A percentile compares a stretch with the other conserved stretches of the same genome.
These are phyloP conservation scores for Colletotrichum sp. DNA, from an alignment of 2,329 filamentous ascomycete genomes.

Conservation along the genomic window DNA sequence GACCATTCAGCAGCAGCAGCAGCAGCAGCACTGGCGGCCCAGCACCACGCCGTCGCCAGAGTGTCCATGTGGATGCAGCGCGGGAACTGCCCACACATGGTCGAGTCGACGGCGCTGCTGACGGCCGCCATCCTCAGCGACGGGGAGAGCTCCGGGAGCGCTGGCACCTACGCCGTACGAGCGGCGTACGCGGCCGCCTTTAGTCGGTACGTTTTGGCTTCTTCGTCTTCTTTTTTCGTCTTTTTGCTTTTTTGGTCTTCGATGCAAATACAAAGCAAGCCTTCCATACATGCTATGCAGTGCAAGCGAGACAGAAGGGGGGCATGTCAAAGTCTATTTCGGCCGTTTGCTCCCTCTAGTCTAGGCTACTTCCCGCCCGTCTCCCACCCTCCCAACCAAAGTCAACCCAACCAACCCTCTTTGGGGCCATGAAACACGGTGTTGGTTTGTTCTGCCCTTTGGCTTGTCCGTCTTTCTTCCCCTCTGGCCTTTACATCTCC, in stretches of 20 bases:
- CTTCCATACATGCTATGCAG: neutral
- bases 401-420: neutral
- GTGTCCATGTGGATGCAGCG: constrained; percentile 75
- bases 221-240: neutral
- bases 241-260: neutral
- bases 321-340: neutral
- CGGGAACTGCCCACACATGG: constrained; percentile 77
- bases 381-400: neutral
- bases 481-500: neutral
- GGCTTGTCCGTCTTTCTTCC: neutral
- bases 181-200: constrained; percentile 78
- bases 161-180: constrained; percentile 65
- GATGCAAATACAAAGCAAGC: neutral
- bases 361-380: neutral
- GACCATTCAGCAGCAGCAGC: neutral
- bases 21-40: constrained; percentile 32
- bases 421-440: constrained; percentile 5
- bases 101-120: constrained; percentile 79
- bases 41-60: constrained; percentile 57
- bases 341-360: neutral
- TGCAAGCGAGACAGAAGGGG: neutral
- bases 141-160: constrained; percentile 40
- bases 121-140: constrained; percentile 74
- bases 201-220: constrained; percentile 61
- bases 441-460: neutral